A percentile compares a stretch with the other conserved stretches of the same genome.
phyloP scores from a whole-genome alignment of 2,329 filamentous ascomycete genomes.

The Remersonia thermophila region DNA sequence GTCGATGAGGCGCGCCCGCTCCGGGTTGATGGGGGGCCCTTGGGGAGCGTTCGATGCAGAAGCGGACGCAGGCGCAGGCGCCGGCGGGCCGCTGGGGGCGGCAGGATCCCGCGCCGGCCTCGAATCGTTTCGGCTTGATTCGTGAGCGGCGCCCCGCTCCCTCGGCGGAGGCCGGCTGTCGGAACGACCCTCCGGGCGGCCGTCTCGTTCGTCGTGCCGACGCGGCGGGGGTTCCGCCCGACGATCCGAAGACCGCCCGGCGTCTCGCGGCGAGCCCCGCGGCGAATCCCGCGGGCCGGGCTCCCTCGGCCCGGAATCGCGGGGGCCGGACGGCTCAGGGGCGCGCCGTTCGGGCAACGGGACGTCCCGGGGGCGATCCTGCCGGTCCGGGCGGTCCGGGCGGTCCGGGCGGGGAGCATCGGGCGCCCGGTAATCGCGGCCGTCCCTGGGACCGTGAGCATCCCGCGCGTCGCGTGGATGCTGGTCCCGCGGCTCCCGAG shows the following conservation, averaged over 20 bases:
- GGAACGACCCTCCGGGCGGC: conserved; percentile 18
- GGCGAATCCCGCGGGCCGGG: conserved; percentile 4
- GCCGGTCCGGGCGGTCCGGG: background rate
- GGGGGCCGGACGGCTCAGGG: conserved; percentile 22
- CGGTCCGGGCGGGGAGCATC: conserved; percentile 28
- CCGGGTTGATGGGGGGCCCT: conserved; percentile 43
- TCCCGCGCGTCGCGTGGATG: conserved; percentile 28
- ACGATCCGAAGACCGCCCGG: conserved; percentile 26
- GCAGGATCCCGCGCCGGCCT: conserved; percentile 16
- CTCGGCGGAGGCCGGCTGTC: conserved; percentile 25
- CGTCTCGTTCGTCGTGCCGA: conserved; percentile 24
- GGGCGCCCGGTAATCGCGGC: conserved; percentile 20
- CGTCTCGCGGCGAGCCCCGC: conserved; percentile 19
- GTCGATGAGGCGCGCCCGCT: conserved; percentile 32
- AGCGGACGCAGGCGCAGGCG: conserved; percentile 22
- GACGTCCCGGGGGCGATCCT: conserved; percentile 30
- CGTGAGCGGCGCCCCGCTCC: background rate
- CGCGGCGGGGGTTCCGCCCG: conserved; percentile 22
- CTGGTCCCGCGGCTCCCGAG: conserved; percentile 23
- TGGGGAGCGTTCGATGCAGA: conserved; percentile 20
- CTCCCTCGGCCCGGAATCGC: conserved; percentile 10
- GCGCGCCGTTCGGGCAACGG: conserved; percentile 29
- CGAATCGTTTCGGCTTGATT: conserved; percentile 14
- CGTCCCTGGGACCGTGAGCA: conserved; percentile 23
- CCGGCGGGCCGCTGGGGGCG: conserved; percentile 17